Conservation (phyloP, 805 yeast genomes). For the Geotrichum ghanense region DNA sequence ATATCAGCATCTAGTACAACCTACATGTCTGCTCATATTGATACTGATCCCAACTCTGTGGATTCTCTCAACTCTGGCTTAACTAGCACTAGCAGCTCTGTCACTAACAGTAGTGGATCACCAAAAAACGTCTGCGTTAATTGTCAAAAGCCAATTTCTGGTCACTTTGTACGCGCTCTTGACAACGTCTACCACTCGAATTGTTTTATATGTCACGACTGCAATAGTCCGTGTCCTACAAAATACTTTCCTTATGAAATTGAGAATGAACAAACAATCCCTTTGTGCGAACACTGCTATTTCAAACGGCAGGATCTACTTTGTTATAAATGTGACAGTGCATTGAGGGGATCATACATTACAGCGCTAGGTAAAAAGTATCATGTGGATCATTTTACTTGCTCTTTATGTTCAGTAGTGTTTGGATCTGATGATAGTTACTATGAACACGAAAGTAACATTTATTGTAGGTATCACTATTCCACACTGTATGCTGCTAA, state of each 20-base stretch:
- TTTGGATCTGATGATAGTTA: slow-evolving; percentile 89
- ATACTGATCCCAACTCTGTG: not conserved
- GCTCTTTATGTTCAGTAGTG: slow-evolving; percentile 72
- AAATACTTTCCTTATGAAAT: slow-evolving; percentile 66
- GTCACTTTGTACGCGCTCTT: slow-evolving; percentile 82
- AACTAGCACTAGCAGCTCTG: not conserved
- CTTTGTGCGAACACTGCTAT: slow-evolving; percentile 86
- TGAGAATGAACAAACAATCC: slow-evolving; percentile 33
- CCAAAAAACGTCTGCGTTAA: not conserved
- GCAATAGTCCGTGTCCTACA: slow-evolving; percentile 68
- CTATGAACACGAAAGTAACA: slow-evolving; percentile 70
- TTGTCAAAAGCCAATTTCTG: slow-evolving; percentile 29
- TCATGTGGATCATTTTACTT: slow-evolving; percentile 91
- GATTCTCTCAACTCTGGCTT: no score
- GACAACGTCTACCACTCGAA: slow-evolving; percentile 71
- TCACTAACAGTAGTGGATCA: not conserved
- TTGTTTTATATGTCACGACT: slow-evolving; percentile 79
- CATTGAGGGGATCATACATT: slow-evolving; percentile 84
- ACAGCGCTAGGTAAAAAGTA: slow-evolving; percentile 88
- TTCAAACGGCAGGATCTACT: slow-evolving; percentile 74
- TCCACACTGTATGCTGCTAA: slow-evolving; percentile 71
- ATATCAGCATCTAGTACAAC: not conserved
- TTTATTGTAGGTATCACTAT: slow-evolving; percentile 88
- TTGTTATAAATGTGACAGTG: slow-evolving; percentile 77
- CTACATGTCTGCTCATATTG: not conserved